Percentiles rank a stretch among this genome's conserved stretches.
Evolutionary conservation across 164 flowering plant species (phyloP).

Genomic region (Amborella trichopoda): DNA sequence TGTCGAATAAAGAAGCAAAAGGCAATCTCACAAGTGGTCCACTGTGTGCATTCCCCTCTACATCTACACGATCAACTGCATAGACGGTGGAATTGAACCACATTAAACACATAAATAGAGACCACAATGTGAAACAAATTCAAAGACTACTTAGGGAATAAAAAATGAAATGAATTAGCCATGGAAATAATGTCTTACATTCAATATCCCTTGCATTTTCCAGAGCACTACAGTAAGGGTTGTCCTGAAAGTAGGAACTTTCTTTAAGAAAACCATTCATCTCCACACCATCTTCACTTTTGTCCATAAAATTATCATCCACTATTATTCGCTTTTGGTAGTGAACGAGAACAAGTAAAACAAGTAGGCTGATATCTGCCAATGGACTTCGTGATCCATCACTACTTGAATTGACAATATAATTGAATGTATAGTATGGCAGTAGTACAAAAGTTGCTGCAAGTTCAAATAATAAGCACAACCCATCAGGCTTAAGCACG

Average conservation of each 20-base stretch:
- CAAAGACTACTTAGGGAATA: background rate
- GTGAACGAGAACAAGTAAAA: slow-evolving; percentile 71
- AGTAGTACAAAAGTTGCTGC: slow-evolving; percentile 78
- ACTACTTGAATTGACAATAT: slow-evolving; percentile 49
- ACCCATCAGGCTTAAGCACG: slow-evolving; percentile 11
- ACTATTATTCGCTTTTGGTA: slow-evolving; percentile 46
- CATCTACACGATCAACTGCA: slow-evolving; percentile 80
- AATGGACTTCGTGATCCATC: slow-evolving; percentile 60
- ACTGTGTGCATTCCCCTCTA: slow-evolving; percentile 68
- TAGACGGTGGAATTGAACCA: no score
- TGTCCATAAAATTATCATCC: slow-evolving; percentile 25
- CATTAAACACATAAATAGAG: no score
- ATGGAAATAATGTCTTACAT: slow-evolving; percentile 33
- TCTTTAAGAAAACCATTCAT: slow-evolving; percentile 40
- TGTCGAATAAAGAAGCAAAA: slow-evolving; percentile 87
- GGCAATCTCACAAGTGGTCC: slow-evolving; percentile 72
- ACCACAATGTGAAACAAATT: background rate
- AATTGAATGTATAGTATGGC: slow-evolving; percentile 46
- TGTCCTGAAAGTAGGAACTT: slow-evolving; percentile 38
- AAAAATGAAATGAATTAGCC: background rate
- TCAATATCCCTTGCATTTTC: slow-evolving; percentile 81
- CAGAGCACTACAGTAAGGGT: slow-evolving; percentile 69
- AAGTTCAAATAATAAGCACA: slow-evolving; percentile 12
- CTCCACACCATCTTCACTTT: slow-evolving; percentile 22
- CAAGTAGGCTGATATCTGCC: slow-evolving; percentile 66